phyloP scores from a whole-genome alignment of 2,329 filamentous ascomycete species.

The Fusarium oxysporum region DNA sequence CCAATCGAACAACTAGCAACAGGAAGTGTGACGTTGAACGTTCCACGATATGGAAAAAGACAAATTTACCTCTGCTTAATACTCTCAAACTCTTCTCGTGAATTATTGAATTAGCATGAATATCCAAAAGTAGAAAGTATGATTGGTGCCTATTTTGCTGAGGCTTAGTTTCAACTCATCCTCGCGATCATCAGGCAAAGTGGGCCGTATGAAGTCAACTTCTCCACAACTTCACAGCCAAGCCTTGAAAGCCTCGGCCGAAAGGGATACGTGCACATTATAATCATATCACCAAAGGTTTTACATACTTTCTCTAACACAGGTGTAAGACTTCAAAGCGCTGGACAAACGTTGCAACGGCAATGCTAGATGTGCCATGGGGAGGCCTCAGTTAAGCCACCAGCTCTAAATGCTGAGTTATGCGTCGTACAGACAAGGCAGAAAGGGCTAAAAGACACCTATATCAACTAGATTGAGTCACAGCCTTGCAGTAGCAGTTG shows the following conservation, averaged over 20 bases:
- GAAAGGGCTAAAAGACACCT: constrained; percentile 21
- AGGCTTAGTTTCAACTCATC: constrained; percentile 13
- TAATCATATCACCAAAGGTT: not conserved
- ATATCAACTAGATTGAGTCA: constrained; percentile 13
- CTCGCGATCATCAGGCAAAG: constrained; percentile 20
- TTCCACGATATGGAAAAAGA: constrained; percentile 38
- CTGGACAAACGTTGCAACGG: not conserved
- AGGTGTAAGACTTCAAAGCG: not conserved
- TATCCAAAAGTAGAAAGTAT: not conserved
- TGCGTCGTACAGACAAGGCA: constrained; percentile 35
- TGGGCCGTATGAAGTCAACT: constrained; percentile 18
- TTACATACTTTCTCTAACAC: not conserved
- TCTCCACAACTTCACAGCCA: constrained; percentile 5
- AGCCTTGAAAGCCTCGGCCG: not conserved
- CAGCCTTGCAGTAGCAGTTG: constrained; percentile 39
- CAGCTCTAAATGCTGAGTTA: constrained; percentile 1
- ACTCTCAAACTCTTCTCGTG: not conserved
- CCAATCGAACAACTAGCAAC: constrained; percentile 14
- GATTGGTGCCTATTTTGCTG: not conserved
- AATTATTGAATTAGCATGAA: not conserved
- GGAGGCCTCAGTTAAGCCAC: constrained; percentile 40
- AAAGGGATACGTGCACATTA: not conserved
- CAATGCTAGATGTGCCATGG: not conserved
- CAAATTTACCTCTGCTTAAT: constrained; percentile 18
- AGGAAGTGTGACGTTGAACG: constrained; percentile 35